phyloP scores from a whole-genome alignment of 225 moss, liverwort and hornwort genomes.

The Thuidium tamariscinum region DNA sequence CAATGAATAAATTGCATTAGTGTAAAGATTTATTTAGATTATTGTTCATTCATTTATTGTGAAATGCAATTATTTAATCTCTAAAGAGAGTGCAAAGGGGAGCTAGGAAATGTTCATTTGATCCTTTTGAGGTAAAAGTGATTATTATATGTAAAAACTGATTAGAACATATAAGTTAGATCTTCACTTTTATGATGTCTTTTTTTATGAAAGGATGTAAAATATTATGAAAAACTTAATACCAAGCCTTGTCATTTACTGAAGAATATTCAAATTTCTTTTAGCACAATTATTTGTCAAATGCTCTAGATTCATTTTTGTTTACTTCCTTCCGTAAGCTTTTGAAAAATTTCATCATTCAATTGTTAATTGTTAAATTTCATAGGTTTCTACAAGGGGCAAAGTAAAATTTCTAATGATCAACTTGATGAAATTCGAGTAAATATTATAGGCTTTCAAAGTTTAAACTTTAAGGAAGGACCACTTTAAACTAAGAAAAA shows the following conservation, averaged over 20 bases:
- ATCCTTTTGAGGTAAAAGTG: not conserved
- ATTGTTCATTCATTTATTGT: no score
- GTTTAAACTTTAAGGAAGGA: not conserved
- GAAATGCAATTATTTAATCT: no score
- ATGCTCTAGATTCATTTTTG: not conserved
- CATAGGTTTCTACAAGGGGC: not conserved
- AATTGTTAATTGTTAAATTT: fast-evolving
- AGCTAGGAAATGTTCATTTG: no score
- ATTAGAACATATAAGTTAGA: not conserved
- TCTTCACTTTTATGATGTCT: no score
- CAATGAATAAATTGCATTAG: no score
- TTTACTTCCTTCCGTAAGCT: not conserved
- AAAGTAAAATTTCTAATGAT: not conserved
- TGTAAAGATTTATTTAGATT: no score
- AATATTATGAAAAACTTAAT: no score
- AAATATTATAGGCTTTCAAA: not conserved
- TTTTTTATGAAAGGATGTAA: no score
- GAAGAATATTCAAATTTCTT: no score
- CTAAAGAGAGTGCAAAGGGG: no score
- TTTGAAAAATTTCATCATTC: not conserved
- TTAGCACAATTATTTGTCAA: no score
- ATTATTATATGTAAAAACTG: not conserved
- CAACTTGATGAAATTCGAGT: not conserved
- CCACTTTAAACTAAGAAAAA: not conserved
- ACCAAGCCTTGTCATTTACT: fast-evolving